phyloP scores from a whole-genome alignment of 139 green algal genomes.

The Closterium sp. region DNA sequence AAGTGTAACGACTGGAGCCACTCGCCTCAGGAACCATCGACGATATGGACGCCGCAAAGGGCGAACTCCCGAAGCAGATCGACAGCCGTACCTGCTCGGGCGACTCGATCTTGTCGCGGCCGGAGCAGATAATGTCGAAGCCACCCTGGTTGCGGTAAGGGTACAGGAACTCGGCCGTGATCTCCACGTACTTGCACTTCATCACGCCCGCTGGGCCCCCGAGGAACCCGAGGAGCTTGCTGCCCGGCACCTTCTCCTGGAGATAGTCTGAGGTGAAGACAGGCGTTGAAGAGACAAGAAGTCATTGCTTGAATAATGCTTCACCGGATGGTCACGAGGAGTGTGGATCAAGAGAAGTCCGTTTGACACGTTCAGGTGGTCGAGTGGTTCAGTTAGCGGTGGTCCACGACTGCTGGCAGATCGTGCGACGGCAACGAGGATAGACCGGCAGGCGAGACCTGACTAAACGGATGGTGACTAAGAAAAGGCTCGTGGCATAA shows the following conservation, averaged over 20 bases:
- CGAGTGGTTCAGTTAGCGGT: conserved; percentile 18
- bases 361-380: not conserved
- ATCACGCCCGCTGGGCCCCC: conserved; percentile 45
- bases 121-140: conserved; percentile 67
- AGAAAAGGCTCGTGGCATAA: too few species aligned
- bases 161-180: conserved; percentile 33
- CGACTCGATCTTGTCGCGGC: conserved; percentile 65
- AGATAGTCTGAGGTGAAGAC: conserved; percentile 37
- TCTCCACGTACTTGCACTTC: conserved; percentile 37
- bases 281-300: too few species aligned
- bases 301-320: too few species aligned
- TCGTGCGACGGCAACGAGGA: too few species aligned
- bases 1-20: too few species aligned
- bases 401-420: too few species aligned
- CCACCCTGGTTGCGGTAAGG: conserved; percentile 66
- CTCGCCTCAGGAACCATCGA: not conserved
- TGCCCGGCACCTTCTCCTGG: conserved; percentile 13
- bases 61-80: too few species aligned
- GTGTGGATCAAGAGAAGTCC: not conserved
- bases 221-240: conserved; percentile 27
- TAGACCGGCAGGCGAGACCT: too few species aligned
- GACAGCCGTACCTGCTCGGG: conserved; percentile 52
- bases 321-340: too few species aligned
- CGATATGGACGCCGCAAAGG: too few species aligned
- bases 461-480: too few species aligned